phyloP scores from a whole-genome alignment of 1,284 basidiomycete genomes.

The Melampsora occidentalis region DNA sequence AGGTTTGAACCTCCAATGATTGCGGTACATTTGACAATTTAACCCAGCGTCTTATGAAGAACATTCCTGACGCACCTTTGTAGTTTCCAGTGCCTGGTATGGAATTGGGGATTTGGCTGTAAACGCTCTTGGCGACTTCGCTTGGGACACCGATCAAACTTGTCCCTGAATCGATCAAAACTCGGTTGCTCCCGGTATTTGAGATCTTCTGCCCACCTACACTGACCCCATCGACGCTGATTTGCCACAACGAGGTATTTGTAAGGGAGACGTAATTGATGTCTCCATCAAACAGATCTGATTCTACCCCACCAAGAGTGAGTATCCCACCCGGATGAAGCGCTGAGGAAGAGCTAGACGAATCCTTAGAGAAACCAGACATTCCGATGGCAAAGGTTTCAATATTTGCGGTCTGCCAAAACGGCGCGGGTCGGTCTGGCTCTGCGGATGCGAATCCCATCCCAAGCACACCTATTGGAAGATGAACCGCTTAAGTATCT shows the following conservation, averaged over 20 bases:
- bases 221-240: slow-evolving; percentile 28
- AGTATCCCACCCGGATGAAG: slow-evolving; percentile 36
- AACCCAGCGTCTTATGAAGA: neutral
- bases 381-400: slow-evolving; percentile 33
- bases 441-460: slow-evolving; percentile 4
- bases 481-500: neutral
- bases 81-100: slow-evolving; percentile 22
- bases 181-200: slow-evolving; percentile 18
- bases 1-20: neutral
- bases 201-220: slow-evolving; percentile 12
- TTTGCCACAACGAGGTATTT: slow-evolving; percentile 25
- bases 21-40: neutral
- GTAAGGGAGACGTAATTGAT: slow-evolving; percentile 36
- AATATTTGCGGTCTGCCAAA: slow-evolving; percentile 34
- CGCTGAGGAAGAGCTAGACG: neutral
- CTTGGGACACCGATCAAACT: slow-evolving; percentile 32
- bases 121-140: slow-evolving; percentile 7
- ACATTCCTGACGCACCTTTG: slow-evolving; percentile 11
- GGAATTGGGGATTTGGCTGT: slow-evolving; percentile 26
- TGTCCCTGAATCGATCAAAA: slow-evolving; percentile 38
- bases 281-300: slow-evolving; percentile 17
- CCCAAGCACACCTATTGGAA: slow-evolving; percentile 24
- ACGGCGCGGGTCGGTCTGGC: slow-evolving; percentile 5
- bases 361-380: slow-evolving; percentile 34
- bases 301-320: slow-evolving; percentile 28